Conservation (phyloP, 1,284 basidiomycete species). For the Wallemia hederae region DNA sequence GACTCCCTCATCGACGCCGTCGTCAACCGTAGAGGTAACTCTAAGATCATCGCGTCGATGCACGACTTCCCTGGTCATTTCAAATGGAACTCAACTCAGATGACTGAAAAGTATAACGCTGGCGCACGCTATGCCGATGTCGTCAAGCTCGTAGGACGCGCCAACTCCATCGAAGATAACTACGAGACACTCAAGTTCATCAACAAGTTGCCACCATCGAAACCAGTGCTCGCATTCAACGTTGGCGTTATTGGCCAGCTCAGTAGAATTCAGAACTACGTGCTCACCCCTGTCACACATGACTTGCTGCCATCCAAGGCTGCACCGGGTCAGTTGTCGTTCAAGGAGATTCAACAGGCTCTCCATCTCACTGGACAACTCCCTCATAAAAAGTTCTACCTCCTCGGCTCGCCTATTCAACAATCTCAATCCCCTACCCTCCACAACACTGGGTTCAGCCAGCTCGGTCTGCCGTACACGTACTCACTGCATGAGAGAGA, state of each 20-base stretch:
- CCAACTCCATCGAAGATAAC: constrained; percentile 46
- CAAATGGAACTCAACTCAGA: constrained; percentile 42
- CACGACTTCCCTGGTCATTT: constrained; percentile 73
- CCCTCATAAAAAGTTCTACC: constrained; percentile 39
- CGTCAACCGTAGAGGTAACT: constrained; percentile 31
- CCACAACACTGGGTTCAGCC: constrained; percentile 64
- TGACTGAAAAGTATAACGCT: constrained; percentile 35
- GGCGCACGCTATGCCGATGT: constrained; percentile 51
- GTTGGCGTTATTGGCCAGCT: constrained; percentile 72
- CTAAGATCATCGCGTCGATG: constrained; percentile 68
- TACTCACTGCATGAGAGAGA: constrained; percentile 53
- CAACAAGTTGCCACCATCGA: constrained; percentile 19
- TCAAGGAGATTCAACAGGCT: constrained; percentile 53
- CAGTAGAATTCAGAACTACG: constrained; percentile 57
- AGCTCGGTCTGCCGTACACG: constrained; percentile 49
- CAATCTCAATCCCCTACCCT: constrained; percentile 75
- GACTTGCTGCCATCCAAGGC: constrained; percentile 49
- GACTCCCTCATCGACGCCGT: constrained; percentile 33
- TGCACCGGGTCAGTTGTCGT: constrained; percentile 75
- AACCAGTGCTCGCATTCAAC: constrained; percentile 77
- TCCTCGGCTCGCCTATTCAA: constrained; percentile 67
- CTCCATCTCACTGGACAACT: constrained; percentile 51
- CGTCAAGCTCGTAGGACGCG: constrained; percentile 71
- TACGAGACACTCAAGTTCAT: constrained; percentile 47
- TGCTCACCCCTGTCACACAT: constrained; percentile 73